Conservation (phyloP, 1,284 basidiomycete genomes). For the Ganoderma boninense region DNA sequence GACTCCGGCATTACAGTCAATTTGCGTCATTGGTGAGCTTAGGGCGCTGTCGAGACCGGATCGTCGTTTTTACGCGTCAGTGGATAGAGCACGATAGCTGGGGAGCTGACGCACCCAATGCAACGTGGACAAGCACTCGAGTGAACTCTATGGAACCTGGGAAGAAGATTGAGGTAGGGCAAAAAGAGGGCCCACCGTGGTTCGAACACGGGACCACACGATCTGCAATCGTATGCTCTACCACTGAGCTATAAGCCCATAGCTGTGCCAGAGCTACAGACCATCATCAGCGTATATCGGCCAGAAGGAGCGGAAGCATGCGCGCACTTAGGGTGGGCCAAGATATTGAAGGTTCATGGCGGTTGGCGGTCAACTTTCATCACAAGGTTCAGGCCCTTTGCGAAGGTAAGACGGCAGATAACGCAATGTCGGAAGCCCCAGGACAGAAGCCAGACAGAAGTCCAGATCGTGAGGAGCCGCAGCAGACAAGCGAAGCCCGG, state of each 20-base stretch:
- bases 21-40: neutral
- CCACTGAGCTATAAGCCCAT: constrained; percentile 7
- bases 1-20: neutral
- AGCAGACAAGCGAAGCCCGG: constrained; percentile 10
- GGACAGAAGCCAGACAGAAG: neutral
- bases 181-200: constrained; percentile 5
- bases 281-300: neutral
- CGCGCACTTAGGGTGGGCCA: neutral
- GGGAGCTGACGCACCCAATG: neutral
- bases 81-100: neutral
- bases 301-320: neutral
- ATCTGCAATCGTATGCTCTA: constrained; percentile 8
- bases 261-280: neutral
- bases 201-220: constrained; percentile 8
- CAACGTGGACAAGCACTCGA: neutral
- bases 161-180: neutral
- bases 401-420: constrained; percentile 23
- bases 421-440: constrained; percentile 3
- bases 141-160: neutral
- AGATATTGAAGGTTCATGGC: neutral
- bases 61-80: neutral
- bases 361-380: constrained; percentile 3
- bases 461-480: neutral
- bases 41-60: neutral
- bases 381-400: constrained; percentile 12